Percentiles rank a stretch among this genome's conserved stretches.
phyloP scores from a whole-genome alignment of 345 rosid species.

The Lepidium didymum region DNA sequence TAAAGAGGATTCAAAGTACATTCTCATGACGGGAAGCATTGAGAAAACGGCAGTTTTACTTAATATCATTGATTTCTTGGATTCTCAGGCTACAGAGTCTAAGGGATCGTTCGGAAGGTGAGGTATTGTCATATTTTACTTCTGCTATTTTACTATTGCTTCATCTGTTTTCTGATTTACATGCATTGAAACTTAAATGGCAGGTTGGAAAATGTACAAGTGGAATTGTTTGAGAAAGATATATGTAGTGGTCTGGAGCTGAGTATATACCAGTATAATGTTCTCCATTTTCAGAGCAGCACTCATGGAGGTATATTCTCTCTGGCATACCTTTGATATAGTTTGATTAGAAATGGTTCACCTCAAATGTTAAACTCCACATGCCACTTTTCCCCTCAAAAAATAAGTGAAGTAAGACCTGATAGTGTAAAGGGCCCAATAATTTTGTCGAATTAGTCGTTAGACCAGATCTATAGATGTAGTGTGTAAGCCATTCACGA shows the following conservation, averaged over 20 bases:
- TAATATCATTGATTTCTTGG: slow-evolving; percentile 39
- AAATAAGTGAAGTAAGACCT: background rate
- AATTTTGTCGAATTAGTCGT: background rate
- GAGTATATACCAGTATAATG: slow-evolving; percentile 63
- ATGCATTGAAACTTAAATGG: slow-evolving; percentile 46
- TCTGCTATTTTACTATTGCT: background rate
- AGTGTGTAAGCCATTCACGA: background rate
- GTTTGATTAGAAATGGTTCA: background rate
- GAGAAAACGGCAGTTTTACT: slow-evolving; percentile 63
- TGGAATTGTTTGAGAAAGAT: slow-evolving; percentile 65
- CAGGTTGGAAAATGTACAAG: slow-evolving; percentile 96
- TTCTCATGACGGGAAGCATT: slow-evolving; percentile 61
- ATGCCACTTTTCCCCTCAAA: background rate
- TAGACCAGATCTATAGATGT: background rate
- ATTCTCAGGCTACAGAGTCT: slow-evolving; percentile 30
- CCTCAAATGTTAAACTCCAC: background rate
- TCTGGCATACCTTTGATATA: background rate
- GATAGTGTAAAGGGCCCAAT: background rate
- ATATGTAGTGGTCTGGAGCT: slow-evolving; percentile 56
- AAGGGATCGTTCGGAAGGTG: slow-evolving; percentile 59
- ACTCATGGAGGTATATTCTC: slow-evolving; percentile 45
- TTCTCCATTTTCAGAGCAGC: slow-evolving; percentile 52
- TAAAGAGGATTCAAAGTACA: slow-evolving; percentile 46
- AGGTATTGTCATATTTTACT: slow-evolving; percentile 16
- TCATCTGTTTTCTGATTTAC: slow-evolving; percentile 23